Base-by-base conservation (phyloP, 805 yeast genomes). In the Monosporozyma aerobia region DNA sequence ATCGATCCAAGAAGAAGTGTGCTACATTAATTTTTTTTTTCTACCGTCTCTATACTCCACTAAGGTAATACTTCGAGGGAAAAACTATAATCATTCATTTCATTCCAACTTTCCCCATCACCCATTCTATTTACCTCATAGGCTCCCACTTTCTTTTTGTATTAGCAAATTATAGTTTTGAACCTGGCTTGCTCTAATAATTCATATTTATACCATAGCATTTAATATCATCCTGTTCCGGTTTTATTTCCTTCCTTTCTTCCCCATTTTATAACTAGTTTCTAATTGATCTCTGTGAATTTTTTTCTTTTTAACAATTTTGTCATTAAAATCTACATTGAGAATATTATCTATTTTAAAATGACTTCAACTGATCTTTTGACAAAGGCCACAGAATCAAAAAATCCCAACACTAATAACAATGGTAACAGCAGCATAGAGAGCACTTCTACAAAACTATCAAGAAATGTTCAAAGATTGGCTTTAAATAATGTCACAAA, bases 401-500 rank as follows among this genome's bases (percentile, higher is more conserved):
- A 43, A 13, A 22, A 43, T 23, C 5, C 6, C 8, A 23, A 43
- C 11, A 35, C 13, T 35, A 44, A 44, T 27, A 46, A 37, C 16
- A 22, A 33, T 22, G 40, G 27, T 32, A 45, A 37, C 13, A 25
- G 25, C 33, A 50, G 47, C n/a, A 32, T 50, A 30, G 47, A 47
- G n/a, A 53, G 47, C 37, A 44, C 53, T n/a, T 33, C 54, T 14
- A 52, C 44, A 39, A 60, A 54, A 52, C 44, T 62, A 14, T 51
- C 59, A 16, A 56, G 63, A 47, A 63, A 57, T 47, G 64, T 58
- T 11, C 65, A 62, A 51, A 57, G 72, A 50, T 55, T 69, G 47
- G 72, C 69, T 19, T 57, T 69, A 48, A 63, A 63, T 39, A 69
- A 69, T 53, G 72, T 69, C 11, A 69, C 72, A 19, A 65, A 68